These are phyloP conservation scores for Phytopythium cucurbitacearum DNA, from an alignment of 352 stramenopile species.

Conservation along the genomic window DNA sequence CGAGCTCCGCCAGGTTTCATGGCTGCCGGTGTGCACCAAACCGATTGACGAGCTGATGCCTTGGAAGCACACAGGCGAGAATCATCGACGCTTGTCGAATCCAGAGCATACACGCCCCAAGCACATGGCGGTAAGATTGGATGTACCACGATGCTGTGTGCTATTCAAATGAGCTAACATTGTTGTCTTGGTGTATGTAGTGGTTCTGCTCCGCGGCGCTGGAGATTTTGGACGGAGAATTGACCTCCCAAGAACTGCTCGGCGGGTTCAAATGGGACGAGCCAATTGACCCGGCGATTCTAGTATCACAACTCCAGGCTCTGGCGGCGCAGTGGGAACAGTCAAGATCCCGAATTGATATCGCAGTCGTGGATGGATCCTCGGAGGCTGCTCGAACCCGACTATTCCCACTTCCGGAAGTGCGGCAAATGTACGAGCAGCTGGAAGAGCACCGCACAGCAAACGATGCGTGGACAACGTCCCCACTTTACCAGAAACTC, in stretches of 20 bases:
- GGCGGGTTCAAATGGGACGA: constrained; percentile 56
- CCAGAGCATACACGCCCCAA: constrained; percentile 35
- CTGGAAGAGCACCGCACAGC: constrained; percentile 32
- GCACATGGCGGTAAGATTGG: constrained; percentile 45
- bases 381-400: constrained; percentile 6
- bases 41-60: constrained; percentile 45
- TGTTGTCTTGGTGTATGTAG: constrained; percentile 19
- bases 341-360: not conserved
- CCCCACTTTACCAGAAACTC: constrained; percentile 31
- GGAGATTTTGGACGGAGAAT: constrained; percentile 49
- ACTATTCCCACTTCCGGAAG: constrained; percentile 39
- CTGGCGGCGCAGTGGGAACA: constrained; percentile 31
- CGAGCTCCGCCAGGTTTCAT: constrained; percentile 27
- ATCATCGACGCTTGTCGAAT: constrained; percentile 25
- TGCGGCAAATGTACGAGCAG: constrained; percentile 49
- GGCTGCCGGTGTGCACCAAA: constrained; percentile 28
- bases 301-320: constrained; percentile 49
- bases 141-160: constrained; percentile 6
- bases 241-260: constrained; percentile 47
- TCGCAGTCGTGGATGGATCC: no score
- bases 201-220: constrained; percentile 59
- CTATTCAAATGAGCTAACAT: constrained; percentile 4
- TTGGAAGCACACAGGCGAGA: constrained; percentile 25
- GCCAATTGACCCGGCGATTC: constrained; percentile 27
- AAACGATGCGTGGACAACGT: constrained; percentile 20